Base-by-base conservation (phyloP, 805 yeast genomes). In the Yamadazyma sp. region DNA sequence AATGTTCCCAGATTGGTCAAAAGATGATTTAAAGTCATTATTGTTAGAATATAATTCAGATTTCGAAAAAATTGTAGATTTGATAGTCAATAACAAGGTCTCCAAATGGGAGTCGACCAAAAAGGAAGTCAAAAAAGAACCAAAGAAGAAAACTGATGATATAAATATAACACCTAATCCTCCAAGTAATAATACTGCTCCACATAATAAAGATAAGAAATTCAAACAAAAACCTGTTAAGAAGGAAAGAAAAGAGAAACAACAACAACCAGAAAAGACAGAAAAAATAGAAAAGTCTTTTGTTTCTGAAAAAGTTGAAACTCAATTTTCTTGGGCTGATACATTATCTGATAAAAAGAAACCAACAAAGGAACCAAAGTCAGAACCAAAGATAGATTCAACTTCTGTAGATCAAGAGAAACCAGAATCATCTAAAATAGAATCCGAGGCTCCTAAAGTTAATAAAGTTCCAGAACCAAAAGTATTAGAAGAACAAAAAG, bases 41-140 rank as follows among this genome's bases (percentile, higher is more conserved):
- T 78, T 89, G 49, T 70, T 71, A 39, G 98, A 93, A 62, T 76
- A 82, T 52, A 58, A 48, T 70, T 71, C 79, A 44, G 88, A 84
- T 55, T 69, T 88, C 47, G 94, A 83, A 55, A 73, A 76, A 28
- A 86, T 93, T 45, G 82, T 86, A 45, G 89, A 83, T 54, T 81
- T 87, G 59, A 89, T 93, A 61, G 81, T 94, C 38, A 85, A 87
- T 43, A 95, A 96, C 47, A 83, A 84, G 52, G 94, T 86, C 24
- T 74, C 83, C 48, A 86, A 84, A 62, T 91, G 98, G 96, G 97
- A 87, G 56, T 93, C 89, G 50, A 95, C 86, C 44, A 81, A 80
- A 61, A 84, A 84, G 30, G 83, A 80, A 63, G 49, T 52, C 58
- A 38, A 37, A 25, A 26, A 12, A 26, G 28, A 26, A 6, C 18